Evolutionary conservation across 1,139 yeast species (phyloP).

Genomic region (Yamadazyma dushanensis): DNA sequence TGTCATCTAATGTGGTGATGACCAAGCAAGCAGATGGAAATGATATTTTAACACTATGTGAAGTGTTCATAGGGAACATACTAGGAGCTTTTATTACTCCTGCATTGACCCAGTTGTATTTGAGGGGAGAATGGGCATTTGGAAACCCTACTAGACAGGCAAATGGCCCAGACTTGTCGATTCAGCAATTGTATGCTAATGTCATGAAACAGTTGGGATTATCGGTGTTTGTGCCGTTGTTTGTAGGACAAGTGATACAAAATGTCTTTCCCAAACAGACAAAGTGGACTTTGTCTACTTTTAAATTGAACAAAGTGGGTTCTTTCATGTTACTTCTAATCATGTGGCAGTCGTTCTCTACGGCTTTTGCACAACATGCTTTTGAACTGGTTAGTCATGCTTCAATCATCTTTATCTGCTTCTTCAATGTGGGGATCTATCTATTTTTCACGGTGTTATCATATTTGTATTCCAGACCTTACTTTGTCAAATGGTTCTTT

Average conservation of each 20-base stretch:
- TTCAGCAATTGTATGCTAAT: conserved; percentile 60
- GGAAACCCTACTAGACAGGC: conserved; percentile 73
- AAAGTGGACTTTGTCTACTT: conserved; percentile 58
- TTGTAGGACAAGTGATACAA: conserved; percentile 85
- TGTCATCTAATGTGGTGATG: conserved; percentile 88
- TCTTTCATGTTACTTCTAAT: conserved; percentile 74
- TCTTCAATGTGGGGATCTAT: conserved; percentile 78
- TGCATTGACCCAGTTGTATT: conserved; percentile 72
- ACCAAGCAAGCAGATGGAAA: conserved; percentile 83
- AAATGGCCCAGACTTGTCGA: conserved; percentile 41
- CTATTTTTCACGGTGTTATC: conserved; percentile 69
- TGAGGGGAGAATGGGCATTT: conserved; percentile 61
- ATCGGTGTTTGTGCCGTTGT: conserved; percentile 78
- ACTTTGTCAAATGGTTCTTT: conserved; percentile 46
- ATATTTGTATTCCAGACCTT: conserved; percentile 61
- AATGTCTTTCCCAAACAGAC: conserved; percentile 65
- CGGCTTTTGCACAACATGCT: conserved; percentile 82
- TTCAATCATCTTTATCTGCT: conserved; percentile 72
- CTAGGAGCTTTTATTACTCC: conserved; percentile 88
- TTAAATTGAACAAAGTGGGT: conserved; percentile 69
- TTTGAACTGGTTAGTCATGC: conserved; percentile 69
- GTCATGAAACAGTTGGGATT: conserved; percentile 88
- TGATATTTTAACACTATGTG: conserved; percentile 74
- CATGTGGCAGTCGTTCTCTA: conserved; percentile 84
- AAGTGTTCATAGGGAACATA: conserved; percentile 80